Percentiles rank a stretch among this genome's conserved stretches.
Conservation (phyloP, 2,329 filamentous ascomycete species). For the Xylariales sp. region DNA sequence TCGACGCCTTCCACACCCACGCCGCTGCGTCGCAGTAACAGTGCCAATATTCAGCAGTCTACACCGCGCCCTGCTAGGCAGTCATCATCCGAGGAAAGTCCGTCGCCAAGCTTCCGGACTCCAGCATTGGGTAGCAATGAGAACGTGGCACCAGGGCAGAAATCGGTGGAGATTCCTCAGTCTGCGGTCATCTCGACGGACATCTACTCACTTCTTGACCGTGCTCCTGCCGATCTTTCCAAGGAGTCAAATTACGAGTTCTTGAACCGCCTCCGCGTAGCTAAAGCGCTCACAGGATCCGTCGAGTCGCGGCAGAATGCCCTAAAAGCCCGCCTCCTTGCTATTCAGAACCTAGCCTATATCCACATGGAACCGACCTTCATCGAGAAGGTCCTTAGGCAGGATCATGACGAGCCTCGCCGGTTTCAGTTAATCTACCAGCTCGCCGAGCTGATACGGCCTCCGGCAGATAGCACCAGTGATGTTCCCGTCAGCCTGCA, state of each 20-base stretch:
- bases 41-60: slow-evolving; percentile 39
- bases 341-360: slow-evolving; percentile 86
- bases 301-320: slow-evolving; percentile 66
- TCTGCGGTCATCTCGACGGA: slow-evolving; percentile 46
- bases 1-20: slow-evolving; percentile 67
- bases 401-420: slow-evolving; percentile 85
- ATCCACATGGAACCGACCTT: slow-evolving; percentile 82
- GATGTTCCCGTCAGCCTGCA: slow-evolving; percentile 73
- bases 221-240: slow-evolving; percentile 61
- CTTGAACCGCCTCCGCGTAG: slow-evolving; percentile 75
- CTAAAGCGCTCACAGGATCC: slow-evolving; percentile 71
- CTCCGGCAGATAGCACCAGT: slow-evolving; percentile 63
- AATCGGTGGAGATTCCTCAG: slow-evolving; percentile 61
- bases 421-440: slow-evolving; percentile 88
- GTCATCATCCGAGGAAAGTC: slow-evolving; percentile 44
- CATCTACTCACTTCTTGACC: slow-evolving; percentile 53
- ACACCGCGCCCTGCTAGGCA: slow-evolving; percentile 28
- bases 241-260: slow-evolving; percentile 74
- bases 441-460: slow-evolving; percentile 85
- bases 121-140: slow-evolving; percentile 32
- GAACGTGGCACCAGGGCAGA: slow-evolving; percentile 45
- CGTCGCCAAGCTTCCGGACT: slow-evolving; percentile 32
- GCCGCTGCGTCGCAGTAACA: slow-evolving; percentile 65
- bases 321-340: slow-evolving; percentile 75
- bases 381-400: slow-evolving; percentile 76